Percentiles rank a stretch among this genome's conserved stretches.
These are phyloP conservation scores for Chrysosphaeria jannelii DNA, from an alignment of 2,329 filamentous ascomycete species.

Conservation along the genomic window DNA sequence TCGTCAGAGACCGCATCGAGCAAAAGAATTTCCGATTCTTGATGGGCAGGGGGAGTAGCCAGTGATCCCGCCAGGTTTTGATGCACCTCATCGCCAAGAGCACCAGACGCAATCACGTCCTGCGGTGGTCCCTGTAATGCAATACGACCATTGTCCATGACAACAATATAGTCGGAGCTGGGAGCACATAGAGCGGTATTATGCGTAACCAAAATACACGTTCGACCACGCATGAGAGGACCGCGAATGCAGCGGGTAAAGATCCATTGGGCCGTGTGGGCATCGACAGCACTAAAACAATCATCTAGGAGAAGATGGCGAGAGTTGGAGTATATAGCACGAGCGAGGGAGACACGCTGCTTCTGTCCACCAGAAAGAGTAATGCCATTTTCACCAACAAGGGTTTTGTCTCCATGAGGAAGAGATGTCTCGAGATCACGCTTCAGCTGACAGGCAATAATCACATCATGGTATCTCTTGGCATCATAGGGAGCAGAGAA, in stretches of 20 bases:
- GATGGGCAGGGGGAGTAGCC: too few species aligned
- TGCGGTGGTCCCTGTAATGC: constrained; percentile 43
- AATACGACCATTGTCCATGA: constrained; percentile 67
- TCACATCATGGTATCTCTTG: constrained; percentile 58
- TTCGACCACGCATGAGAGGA: constrained; percentile 61
- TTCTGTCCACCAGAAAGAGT: constrained; percentile 92
- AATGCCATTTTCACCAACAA: constrained; percentile 93
- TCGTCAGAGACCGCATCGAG: constrained; percentile 58
- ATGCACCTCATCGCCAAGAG: constrained; percentile 57
- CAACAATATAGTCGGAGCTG: constrained; percentile 48
- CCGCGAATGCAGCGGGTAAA: constrained; percentile 81
- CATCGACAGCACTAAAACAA: constrained; percentile 86
- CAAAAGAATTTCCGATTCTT: constrained; percentile 41
- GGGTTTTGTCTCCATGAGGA: constrained; percentile 69
- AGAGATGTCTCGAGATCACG: constrained; percentile 64
- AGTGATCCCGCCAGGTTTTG: constrained; percentile 38
- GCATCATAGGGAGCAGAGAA: constrained; percentile 63
- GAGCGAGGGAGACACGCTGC: constrained; percentile 85
- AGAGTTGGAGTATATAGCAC: constrained; percentile 86
- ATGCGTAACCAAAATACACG: constrained; percentile 86
- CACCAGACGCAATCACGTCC: constrained; percentile 62
- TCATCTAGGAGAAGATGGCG: constrained; percentile 79
- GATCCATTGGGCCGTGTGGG: constrained; percentile 93
- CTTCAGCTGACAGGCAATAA: constrained; percentile 72
- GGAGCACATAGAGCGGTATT: constrained; percentile 75